These are phyloP conservation scores for Malania oleifera DNA, from an alignment of 164 flowering plant species.

Conservation along the genomic window DNA sequence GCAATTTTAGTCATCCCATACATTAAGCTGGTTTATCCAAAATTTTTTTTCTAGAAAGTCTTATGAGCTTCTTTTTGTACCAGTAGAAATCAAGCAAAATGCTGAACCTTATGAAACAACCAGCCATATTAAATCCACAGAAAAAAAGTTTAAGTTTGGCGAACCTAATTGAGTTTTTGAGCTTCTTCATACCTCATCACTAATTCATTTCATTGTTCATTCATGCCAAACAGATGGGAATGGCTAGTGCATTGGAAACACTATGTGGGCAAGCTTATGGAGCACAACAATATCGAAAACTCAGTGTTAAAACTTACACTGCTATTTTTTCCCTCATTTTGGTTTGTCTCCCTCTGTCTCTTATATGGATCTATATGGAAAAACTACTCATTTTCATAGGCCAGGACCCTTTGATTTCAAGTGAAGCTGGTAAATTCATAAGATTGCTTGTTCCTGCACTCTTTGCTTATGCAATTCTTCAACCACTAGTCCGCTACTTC, in stretches of 20 bases:
- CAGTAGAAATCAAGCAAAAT: too few relatives aligned
- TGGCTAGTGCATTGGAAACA: conserved; percentile 58
- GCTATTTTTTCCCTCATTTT: conserved; percentile 36
- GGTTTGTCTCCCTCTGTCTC: conserved; percentile 39
- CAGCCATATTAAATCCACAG: too few relatives aligned
- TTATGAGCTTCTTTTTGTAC: too few relatives aligned
- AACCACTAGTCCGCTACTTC: conserved; percentile 36
- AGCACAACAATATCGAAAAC: conserved; percentile 43
- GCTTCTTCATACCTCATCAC: too few relatives aligned
- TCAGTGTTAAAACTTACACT: conserved; percentile 40
- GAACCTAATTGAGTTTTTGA: too few relatives aligned
- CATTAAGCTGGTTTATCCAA: too few relatives aligned
- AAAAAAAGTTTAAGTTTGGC: too few relatives aligned
- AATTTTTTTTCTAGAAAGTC: too few relatives aligned
- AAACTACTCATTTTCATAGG: conserved; percentile 39
- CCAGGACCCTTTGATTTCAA: conserved; percentile 51
- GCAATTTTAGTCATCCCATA: too few relatives aligned
- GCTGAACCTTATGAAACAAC: too few relatives aligned
- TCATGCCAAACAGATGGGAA: conserved; percentile 38
- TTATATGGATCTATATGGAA: conserved; percentile 42
- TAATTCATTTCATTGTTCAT: too few relatives aligned
- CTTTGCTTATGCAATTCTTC: conserved; percentile 44
- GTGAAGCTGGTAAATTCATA: conserved; percentile 44
- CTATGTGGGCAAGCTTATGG: conserved; percentile 65
- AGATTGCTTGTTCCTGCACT: conserved; percentile 44